Percentiles rank a stretch among this genome's conserved stretches.
These are phyloP conservation scores for Sarocladiaceae sp. DNA, from an alignment of 2,329 filamentous ascomycete genomes.

Conservation along the genomic window DNA sequence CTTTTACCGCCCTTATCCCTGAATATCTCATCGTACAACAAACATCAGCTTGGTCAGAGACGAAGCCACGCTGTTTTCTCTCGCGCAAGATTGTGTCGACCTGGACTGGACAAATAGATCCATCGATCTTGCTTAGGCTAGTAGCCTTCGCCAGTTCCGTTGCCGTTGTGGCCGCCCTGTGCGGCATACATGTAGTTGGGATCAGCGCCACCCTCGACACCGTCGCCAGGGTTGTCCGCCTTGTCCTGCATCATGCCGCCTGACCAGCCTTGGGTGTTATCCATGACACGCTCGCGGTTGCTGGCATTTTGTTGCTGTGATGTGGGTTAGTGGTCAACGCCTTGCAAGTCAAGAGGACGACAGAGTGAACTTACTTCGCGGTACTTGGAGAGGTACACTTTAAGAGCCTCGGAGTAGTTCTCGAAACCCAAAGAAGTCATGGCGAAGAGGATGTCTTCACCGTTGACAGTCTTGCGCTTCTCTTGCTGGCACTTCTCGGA, in stretches of 20 bases:
- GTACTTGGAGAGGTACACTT: constrained; percentile 97
- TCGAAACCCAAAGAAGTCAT: constrained; percentile 99
- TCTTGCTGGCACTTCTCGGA: constrained; percentile 99
- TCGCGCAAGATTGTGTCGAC: too few species aligned
- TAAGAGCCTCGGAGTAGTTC: constrained; percentile 95
- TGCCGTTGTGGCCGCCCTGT: constrained; percentile 53
- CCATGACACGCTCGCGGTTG: constrained; percentile 32
- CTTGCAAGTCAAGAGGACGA: neutral
- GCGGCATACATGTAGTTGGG: constrained; percentile 47
- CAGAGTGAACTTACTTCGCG: constrained; percentile 69
- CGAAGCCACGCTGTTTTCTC: too few species aligned
- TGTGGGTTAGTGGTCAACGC: neutral
- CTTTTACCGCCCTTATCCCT: neutral
- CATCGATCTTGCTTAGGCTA: constrained; percentile 20
- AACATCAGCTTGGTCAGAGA: too few species aligned
- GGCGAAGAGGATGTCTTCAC: constrained; percentile 95
- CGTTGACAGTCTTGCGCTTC: constrained; percentile 98
- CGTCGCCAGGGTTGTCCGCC: constrained; percentile 39
- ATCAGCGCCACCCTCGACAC: constrained; percentile 33
- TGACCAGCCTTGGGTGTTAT: constrained; percentile 24
- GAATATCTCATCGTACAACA: constrained; percentile 11
- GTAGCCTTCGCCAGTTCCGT: constrained; percentile 46
- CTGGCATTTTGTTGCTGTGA: constrained; percentile 35
- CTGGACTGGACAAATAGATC: neutral
- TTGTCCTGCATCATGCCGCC: constrained; percentile 26